Evolutionary conservation across 495 filamentous ascomycete genomes (phyloP).

Genomic region (Xylaria palmicola): DNA sequence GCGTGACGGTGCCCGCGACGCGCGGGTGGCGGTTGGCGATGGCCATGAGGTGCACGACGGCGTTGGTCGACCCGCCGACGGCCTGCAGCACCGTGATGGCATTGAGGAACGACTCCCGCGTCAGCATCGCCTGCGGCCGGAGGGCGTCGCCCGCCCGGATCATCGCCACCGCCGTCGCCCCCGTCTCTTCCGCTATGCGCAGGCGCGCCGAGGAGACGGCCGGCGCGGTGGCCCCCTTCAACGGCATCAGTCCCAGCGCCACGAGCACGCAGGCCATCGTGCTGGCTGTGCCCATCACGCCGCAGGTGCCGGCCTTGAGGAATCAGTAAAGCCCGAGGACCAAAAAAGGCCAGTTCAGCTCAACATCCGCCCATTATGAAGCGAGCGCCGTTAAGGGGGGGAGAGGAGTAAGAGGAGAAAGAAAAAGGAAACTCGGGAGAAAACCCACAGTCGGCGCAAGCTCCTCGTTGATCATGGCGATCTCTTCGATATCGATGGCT

Average conservation of each 20-base stretch:
- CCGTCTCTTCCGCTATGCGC: slow-evolving; percentile 63
- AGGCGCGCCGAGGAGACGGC: slow-evolving; percentile 64
- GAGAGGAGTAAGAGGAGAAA: too few relatives aligned
- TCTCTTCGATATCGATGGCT: slow-evolving; percentile 63
- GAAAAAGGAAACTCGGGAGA: background rate
- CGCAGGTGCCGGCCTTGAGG: slow-evolving; percentile 63
- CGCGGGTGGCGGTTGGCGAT: slow-evolving; percentile 60
- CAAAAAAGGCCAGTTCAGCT: background rate
- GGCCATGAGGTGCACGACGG: slow-evolving; percentile 65
- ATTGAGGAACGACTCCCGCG: slow-evolving; percentile 62
- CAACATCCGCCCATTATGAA: too few relatives aligned
- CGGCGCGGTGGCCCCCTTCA: slow-evolving; percentile 59
- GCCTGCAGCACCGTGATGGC: slow-evolving; percentile 68
- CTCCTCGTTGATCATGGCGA: slow-evolving; percentile 64
- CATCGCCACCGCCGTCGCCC: slow-evolving; percentile 52
- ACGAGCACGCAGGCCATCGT: slow-evolving; percentile 69
- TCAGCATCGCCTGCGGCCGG: slow-evolving; percentile 57
- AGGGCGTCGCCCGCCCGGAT: slow-evolving; percentile 35
- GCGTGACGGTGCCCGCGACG: slow-evolving; percentile 53
- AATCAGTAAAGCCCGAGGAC: background rate
- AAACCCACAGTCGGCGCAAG: slow-evolving; percentile 59
- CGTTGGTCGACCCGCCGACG: slow-evolving; percentile 69
- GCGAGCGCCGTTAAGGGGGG: too few relatives aligned
- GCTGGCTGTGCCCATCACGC: slow-evolving; percentile 68
- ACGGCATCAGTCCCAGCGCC: slow-evolving; percentile 63